Evolutionary conservation across 2,329 filamentous ascomycete species (phyloP), one percentile per base, ranked within the genome.

Genomic region (Macrophomina phaseolina): DNA sequence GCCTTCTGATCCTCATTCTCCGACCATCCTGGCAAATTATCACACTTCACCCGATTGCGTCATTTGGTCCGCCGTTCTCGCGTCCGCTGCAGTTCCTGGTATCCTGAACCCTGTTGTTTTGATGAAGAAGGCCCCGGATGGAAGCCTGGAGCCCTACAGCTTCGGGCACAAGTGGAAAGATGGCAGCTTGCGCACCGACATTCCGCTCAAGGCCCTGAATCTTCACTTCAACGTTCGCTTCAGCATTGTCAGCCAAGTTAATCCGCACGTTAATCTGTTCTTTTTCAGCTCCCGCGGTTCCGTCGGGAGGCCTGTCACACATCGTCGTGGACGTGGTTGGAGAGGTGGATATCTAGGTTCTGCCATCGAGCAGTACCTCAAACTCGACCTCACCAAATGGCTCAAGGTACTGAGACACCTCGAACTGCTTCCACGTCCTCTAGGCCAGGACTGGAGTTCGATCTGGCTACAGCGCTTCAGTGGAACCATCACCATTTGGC

Each of bases 91-190:
- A 4, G 95, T 99, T 0, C 95, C 95, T 0, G 95, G 95, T 1
- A 98, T 99, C 67, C 82, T 98, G 42, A 98, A 98, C 74, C 95
- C 95, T 0, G 92, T 96, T 2, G 94, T 99, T 1, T 87, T 99
- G 7, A 92, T 97, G 90, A 89, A 89, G 84, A 97, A 97, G 81
- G 91, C 86, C 64, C 84, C 85, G 18, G 87, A 93, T 68, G 94
- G 93, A 1, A 89, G 84, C 2, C 83, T 99, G 4, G 88, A 89
- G 0, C 95, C 95, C 0, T 99, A 97, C 79, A 96, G 92, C 0
- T 99, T 99, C 75, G 95, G 95, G 0, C 94, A 98, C 83, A 98
- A 98, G 81, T 99, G 95, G 95, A 99, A 99, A 79, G 95, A 99
- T 77, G 95, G 95, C 64, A 95, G 91, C 71, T 81, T 99, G 65